Base-by-base conservation (phyloP, 768 basidiomycete genomes). In the Termitomyces eurrhizus region DNA sequence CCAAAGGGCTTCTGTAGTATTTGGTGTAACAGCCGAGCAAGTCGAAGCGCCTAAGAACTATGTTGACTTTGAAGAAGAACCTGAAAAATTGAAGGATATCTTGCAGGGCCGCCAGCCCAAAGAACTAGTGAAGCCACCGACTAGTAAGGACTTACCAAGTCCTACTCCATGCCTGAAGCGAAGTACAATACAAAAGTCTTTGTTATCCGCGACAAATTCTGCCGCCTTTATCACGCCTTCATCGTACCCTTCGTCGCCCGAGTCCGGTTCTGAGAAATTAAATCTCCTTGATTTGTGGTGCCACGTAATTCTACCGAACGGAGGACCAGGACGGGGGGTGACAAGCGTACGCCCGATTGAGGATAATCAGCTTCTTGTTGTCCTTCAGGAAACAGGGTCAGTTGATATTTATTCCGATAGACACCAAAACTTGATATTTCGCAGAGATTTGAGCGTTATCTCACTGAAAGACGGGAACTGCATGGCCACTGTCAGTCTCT, bases 51-150 rank as follows among this genome's bases (percentile, higher is more conserved):
- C 89, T 0, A 90, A 83, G 73, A 90, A 85, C 64, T 87, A 83
- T 66, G 87, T 92, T 1, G 92, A 93, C 68, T 91, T 86, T 59
- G 92, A 93, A 2, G 89, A 92, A 48, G 92, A 93, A 67, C 79
- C 87, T 2, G 87, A 86, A 57, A 87, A 85, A 64, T 77, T 93
- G 62, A 91, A 89, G 68, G 87, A 85, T 39, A 77, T 93, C 68
- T 71, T 93, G 36, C 87, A 85, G 66, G 84, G 82, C 11, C 80
- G 70, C 58, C 73, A 74, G 37, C 76, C 73, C 18, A 84, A 73
- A 60, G 78, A 55, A 35, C 29, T 41, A 18, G n/a, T 21, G n/a
- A 56, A n/a, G 48, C 52, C 39, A 32, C 33, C 41, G n/a, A 56
- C 33, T 18, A 52, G 36, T 24, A 59, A 42, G 24, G 67, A 64